Evolutionary conservation across 495 filamentous ascomycete genomes (phyloP).

Genomic region (Trichodelitschia bisporula): DNA sequence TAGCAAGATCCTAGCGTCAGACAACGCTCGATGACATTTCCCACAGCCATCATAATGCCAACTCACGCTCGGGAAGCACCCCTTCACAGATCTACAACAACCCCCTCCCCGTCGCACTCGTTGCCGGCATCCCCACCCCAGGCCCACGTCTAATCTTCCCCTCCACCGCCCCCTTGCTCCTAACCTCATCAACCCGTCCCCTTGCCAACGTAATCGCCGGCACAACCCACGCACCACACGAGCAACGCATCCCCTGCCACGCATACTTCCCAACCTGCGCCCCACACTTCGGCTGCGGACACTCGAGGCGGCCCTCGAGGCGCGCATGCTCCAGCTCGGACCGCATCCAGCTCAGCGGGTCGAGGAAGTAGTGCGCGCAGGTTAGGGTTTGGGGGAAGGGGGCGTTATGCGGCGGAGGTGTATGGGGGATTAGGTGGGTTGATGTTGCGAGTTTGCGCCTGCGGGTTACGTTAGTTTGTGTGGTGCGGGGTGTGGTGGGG

Average conservation of each 20-base stretch:
- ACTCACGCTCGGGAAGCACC: no score
- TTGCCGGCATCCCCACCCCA: no score
- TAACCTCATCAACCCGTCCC: constrained; percentile 48
- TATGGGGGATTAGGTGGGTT: constrained; percentile 32
- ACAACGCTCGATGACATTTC: no score
- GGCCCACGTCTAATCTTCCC: constrained; percentile 1
- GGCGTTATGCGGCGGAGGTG: constrained; percentile 7
- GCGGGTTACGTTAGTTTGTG: no score
- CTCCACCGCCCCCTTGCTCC: constrained; percentile 1
- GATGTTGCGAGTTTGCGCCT: constrained; percentile 40
- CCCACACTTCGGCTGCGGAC: constrained; percentile 61
- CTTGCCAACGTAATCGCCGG: constrained; percentile 73
- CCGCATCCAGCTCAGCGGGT: constrained; percentile 86
- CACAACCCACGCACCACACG: constrained; percentile 69
- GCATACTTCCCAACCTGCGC: constrained; percentile 76
- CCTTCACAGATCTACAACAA: no score
- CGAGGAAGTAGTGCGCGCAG: constrained; percentile 73
- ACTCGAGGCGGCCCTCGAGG: constrained; percentile 59
- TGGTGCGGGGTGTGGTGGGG: no score
- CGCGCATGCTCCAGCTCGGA: constrained; percentile 49
- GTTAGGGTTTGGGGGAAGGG: no score
- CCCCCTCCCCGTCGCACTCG: no score
- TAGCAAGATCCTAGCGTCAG: no score
- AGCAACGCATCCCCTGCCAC: constrained; percentile 89
- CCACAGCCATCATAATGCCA: no score